A percentile compares a stretch with the other conserved stretches of the same genome.
Conservation (phyloP, 805 yeast species). For the Wickerhamomyces strasburgensis region DNA sequence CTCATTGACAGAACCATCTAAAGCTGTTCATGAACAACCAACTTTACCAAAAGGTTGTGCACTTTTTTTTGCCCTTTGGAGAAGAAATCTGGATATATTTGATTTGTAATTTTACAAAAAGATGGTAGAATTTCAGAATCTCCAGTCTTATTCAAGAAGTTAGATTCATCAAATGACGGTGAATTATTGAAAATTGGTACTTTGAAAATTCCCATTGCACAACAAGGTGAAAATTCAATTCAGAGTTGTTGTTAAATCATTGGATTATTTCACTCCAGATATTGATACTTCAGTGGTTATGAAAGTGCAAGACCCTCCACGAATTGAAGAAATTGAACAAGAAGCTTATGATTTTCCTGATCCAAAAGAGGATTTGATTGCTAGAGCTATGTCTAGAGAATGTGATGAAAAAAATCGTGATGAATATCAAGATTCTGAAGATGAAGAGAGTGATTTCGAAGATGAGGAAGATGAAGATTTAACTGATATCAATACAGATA, state of each 20-base stretch:
- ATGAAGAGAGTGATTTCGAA: conserved; percentile 40
- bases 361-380: conserved; percentile 70
- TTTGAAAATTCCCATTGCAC: conserved; percentile 65
- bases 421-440: conserved; percentile 37
- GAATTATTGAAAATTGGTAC: conserved; percentile 50
- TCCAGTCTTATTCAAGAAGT: conserved; percentile 47
- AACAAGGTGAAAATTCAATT: conserved; percentile 68
- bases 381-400: conserved; percentile 67
- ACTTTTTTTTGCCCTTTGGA: conserved; percentile 71
- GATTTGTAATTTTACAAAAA: conserved; percentile 62
- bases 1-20: conserved; percentile 65
- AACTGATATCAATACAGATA: conserved; percentile 58
- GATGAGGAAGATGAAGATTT: conserved; percentile 36
- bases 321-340: conserved; percentile 39
- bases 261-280: conserved; percentile 80
- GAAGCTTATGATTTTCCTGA: conserved; percentile 51
- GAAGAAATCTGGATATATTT: conserved; percentile 55
- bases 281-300: conserved; percentile 64
- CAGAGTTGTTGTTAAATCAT: conserved; percentile 63
- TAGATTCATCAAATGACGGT: conserved; percentile 46
- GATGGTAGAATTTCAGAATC: conserved; percentile 77
- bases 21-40: conserved; percentile 65
- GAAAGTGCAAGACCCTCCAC: conserved; percentile 61
- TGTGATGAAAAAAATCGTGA: conserved; percentile 41
- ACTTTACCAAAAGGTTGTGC: conserved; percentile 58